Evolutionary conservation across 176 grass and related monocot genomes (phyloP), one percentile per base, ranked within the genome.

Genomic region (Alopecurus myosuroides): DNA sequence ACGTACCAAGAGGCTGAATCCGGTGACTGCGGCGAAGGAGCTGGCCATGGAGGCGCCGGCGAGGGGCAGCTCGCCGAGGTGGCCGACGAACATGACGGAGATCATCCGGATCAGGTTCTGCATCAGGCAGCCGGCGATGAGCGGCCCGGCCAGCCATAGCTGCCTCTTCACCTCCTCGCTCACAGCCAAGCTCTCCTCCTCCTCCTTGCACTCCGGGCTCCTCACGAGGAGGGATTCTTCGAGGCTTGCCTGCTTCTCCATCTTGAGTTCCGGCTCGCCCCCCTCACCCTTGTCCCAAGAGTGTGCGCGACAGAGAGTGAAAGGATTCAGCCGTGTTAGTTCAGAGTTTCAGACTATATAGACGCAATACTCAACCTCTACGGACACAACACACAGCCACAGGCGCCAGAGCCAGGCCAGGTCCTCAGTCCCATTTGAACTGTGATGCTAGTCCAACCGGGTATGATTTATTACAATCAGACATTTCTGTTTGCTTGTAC

Each of bases 1-100:
- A 23, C 11, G 9, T 77, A 85, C 74, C 74, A 77, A 61, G 0
- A 85, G 29, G 74, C 62, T 85, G 18, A 78, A 85, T 9, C 83
- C 83, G 8, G 74, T 85, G 62, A 85, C 62, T 20, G 15, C 9
- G 18, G 74, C 35, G 62, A 85, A 57, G 19, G 83, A 85, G 61
- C 9, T 78, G 35, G 83, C 74, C 63, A 85, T 57, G 48, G 83
- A 70, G 48, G 83, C 74, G 36, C 62, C 83, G 46, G 83, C 61
- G 34, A 85, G 83, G 14, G 60, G 74, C 6, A 85, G 82, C 72
- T 86, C 77, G 36, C 84, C 76, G 67, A 86, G 85, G 85, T 86
- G n/a, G n/a, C n/a, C n/a, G n/a, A n/a, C n/a, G n/a, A n/a, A n/a
- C 77, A 86, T 86, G 31, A 80, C 29, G 35, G 77, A 74, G 42